phyloP scores from a whole-genome alignment of 768 basidiomycete species.

The Collybia mongolica region DNA sequence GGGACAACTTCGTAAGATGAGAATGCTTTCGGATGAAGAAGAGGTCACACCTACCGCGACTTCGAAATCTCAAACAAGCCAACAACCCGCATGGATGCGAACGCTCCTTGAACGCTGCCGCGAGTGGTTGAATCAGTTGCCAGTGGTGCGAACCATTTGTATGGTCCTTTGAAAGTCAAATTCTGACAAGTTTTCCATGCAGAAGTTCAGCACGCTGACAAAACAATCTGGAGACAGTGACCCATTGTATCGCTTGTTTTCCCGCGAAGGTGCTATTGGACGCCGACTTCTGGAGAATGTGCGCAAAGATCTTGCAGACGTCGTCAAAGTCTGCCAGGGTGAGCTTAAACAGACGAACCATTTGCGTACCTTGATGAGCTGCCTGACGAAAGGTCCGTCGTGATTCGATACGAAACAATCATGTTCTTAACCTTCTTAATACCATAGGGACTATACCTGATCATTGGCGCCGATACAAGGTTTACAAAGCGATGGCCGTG shows the following conservation, averaged over 20 bases:
- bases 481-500: slow-evolving; percentile 77
- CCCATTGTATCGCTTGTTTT: slow-evolving; percentile 87
- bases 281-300: slow-evolving; percentile 77
- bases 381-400: slow-evolving; percentile 78
- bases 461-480: slow-evolving; percentile 90
- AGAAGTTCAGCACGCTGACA: slow-evolving; percentile 65
- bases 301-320: slow-evolving; percentile 75
- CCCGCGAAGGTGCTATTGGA: slow-evolving; percentile 83
- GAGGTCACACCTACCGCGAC: slow-evolving; percentile 50
- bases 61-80: slow-evolving; percentile 61
- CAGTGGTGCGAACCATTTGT: slow-evolving; percentile 50
- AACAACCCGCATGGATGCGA: slow-evolving; percentile 95
- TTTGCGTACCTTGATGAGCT: slow-evolving; percentile 86
- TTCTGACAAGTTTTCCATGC: not conserved
- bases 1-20: slow-evolving; percentile 89
- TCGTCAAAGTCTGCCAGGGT: slow-evolving; percentile 84
- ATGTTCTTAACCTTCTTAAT: not conserved
- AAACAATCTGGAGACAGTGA: slow-evolving; percentile 74
- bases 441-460: slow-evolving; percentile 77
- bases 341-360: slow-evolving; percentile 95
- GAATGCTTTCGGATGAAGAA: slow-evolving; percentile 83
- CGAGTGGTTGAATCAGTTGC: slow-evolving; percentile 80
- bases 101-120: slow-evolving; percentile 75
- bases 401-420: not conserved
- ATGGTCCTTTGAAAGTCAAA: slow-evolving; percentile 8